Base-by-base conservation (phyloP, 495 filamentous ascomycete genomes). In the Neurospora sp. region DNA sequence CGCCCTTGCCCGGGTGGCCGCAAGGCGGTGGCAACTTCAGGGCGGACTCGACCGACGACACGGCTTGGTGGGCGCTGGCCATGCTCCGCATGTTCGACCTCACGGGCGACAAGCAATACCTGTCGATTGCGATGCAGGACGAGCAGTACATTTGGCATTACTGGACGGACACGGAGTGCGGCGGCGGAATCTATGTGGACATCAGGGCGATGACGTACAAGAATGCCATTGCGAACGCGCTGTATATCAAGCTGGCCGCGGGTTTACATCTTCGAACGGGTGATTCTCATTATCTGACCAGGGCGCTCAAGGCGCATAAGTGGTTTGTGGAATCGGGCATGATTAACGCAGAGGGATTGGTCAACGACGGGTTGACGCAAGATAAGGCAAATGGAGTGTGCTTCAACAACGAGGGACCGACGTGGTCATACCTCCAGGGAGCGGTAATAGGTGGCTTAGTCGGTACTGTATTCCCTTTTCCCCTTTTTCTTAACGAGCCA, bases 371-470 rank as follows among this genome's bases (percentile, higher is more conserved):
- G 18, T 81, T 94, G 14, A 83, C 85, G 11, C 20, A 31, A 2
- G 31, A 73, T 10, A 70, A 35, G 20, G 75, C 78, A 0, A 78
- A 78, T 20, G 71, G 53, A 12, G 82, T 83, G 11, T 93, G 91
- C 79, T 77, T 82, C 68, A 91, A 90, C 76, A 92, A 93, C 75
- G 83, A 84, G 1, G 82, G 81, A 22, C 85, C 87, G 4, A 83
- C 87, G 41, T 93, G 87, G 87, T 87, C 89, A 0, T 94, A 94
- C 81, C 93, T 93, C 78, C 91, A 94, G 77, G 91, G 91, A 27
- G 90, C 92, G 37, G 84, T 93, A 35, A 84, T 93, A 16, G 91
- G 91, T 8, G 92, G 85, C 0, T 83, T 92, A 0, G 86, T 89
- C 7, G 90, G 92, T 80, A 81, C 88, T 40, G 40, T 6, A 0